Evolutionary conservation across 83 land plant species (phyloP).

Genomic region (Thuja plicata): DNA sequence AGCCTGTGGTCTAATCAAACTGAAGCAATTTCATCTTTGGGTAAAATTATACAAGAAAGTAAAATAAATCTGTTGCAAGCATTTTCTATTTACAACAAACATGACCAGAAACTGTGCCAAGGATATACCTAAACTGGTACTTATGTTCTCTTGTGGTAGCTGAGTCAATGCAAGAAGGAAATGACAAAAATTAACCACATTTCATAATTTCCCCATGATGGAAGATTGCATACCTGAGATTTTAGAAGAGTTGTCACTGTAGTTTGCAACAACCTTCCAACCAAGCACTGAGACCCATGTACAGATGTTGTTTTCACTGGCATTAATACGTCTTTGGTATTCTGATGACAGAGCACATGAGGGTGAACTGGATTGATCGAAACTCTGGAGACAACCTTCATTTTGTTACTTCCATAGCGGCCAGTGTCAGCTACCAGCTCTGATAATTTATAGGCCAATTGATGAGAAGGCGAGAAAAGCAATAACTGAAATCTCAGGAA

Average conservation of each 20-base stretch:
- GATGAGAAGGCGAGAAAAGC: slow-evolving; percentile 3
- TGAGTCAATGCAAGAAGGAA: neutral
- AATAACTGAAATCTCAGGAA: neutral
- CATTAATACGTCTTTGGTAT: neutral
- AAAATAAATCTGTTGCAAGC: neutral
- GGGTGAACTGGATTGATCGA: neutral
- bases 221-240: slow-evolving; percentile 9
- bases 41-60: neutral
- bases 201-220: neutral
- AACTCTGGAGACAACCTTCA: slow-evolving; percentile 7
- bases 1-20: neutral
- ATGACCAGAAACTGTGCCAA: neutral
- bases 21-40: neutral
- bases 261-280: slow-evolving; percentile 13
- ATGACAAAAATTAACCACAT: neutral
- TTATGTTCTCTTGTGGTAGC: neutral
- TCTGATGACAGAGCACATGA: slow-evolving; percentile 11
- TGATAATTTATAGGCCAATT: neutral
- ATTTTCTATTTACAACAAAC: neutral
- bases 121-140: neutral
- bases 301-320: neutral
- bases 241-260: neutral
- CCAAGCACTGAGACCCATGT: neutral
- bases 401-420: neutral
- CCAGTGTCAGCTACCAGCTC: slow-evolving; percentile 8